Conservation (phyloP, 441 rosid genomes). For the Syzygium syzygioides region DNA sequence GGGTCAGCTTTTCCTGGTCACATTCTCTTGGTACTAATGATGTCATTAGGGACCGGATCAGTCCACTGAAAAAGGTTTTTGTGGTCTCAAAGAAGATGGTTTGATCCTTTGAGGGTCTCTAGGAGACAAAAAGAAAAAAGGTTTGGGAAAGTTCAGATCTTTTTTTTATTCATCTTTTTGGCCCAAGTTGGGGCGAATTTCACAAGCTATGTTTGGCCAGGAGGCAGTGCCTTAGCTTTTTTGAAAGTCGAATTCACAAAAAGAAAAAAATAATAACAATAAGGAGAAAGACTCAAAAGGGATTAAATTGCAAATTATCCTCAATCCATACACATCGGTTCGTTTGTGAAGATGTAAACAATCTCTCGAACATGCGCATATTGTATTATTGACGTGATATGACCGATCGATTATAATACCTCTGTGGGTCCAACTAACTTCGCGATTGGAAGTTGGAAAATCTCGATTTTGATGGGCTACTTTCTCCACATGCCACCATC, state of each 20-base stretch:
- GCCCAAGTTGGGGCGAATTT: not conserved
- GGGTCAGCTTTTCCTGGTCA: not conserved
- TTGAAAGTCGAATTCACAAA: not conserved
- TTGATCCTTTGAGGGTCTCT: not conserved
- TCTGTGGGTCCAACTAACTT: not conserved
- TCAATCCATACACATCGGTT: not conserved
- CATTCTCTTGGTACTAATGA: not conserved
- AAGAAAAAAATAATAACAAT: rapidly evolving
- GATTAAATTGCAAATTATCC: not conserved
- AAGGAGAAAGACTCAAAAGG: not conserved
- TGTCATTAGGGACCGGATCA: not conserved
- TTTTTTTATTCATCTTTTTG: not conserved
- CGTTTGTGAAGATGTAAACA: not conserved
- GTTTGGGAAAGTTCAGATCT: not conserved
- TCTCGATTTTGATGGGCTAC: not conserved
- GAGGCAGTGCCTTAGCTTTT: not conserved
- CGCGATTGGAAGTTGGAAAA: not conserved
- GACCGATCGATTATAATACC: not conserved
- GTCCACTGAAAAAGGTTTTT: not conserved
- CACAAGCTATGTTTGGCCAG: not conserved
- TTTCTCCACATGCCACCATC: not conserved
- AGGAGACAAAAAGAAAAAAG: not conserved
- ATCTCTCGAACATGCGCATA: not conserved
- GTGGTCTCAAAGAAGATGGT: not conserved
- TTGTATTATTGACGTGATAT: not conserved